Evolutionary conservation across 192 early-diverging fungal species (phyloP).

Genomic region (Backusella tarrabulga): DNA sequence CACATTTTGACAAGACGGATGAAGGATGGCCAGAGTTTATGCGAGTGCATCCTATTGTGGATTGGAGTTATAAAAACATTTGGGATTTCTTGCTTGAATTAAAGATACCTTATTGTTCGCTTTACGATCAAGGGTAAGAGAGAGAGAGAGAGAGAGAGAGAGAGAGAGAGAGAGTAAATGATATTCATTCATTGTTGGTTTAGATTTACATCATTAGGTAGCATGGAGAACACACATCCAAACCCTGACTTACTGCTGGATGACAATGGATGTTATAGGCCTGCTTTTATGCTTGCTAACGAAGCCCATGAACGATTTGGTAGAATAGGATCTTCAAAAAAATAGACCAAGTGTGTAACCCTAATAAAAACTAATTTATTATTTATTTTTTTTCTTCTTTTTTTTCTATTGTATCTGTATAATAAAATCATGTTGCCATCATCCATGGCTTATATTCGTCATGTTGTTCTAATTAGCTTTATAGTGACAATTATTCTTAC

Average conservation of each 20-base stretch:
- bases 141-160: background rate
- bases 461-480: background rate
- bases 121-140: slow-evolving; percentile 84
- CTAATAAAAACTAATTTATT: slow-evolving; percentile 15
- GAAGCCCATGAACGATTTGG: slow-evolving; percentile 67
- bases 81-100: slow-evolving; percentile 74
- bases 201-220: slow-evolving; percentile 92
- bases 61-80: slow-evolving; percentile 84
- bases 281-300: slow-evolving; percentile 61
- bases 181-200: background rate
- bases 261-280: slow-evolving; percentile 47
- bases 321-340: slow-evolving; percentile 33
- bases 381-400: background rate
- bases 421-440: background rate
- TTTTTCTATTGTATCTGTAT: background rate
- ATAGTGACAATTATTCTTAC: background rate
- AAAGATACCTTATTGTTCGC: slow-evolving; percentile 77
- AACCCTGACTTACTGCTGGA: slow-evolving; percentile 75
- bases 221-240: slow-evolving; percentile 75
- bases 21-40: slow-evolving; percentile 88
- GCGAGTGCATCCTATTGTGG: slow-evolving; percentile 89
- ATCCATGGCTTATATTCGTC: slow-evolving; percentile 4
- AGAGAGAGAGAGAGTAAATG: background rate
- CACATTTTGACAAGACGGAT: slow-evolving; percentile 74
- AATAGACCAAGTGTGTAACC: background rate